Conservation (phyloP, 2,329 filamentous ascomycete species). For the Colletotrichum incanum region DNA sequence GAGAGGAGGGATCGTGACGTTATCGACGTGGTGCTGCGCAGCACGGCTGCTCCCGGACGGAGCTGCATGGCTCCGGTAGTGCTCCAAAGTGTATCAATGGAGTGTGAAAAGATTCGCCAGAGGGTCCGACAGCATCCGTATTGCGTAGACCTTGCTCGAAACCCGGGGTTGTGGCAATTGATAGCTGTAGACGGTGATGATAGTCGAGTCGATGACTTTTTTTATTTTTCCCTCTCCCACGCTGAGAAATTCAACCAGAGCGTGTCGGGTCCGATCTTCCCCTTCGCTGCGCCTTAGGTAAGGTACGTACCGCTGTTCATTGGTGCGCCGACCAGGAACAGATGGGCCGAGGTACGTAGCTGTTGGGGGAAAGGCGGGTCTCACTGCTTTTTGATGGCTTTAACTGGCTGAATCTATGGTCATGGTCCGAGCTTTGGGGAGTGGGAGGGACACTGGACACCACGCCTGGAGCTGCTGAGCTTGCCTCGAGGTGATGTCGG, state of each 20-base stretch:
- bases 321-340: too few species aligned
- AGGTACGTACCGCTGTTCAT: background rate
- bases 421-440: background rate
- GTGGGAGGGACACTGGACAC: background rate
- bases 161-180: conserved; percentile 33
- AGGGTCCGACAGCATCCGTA: conserved; percentile 20
- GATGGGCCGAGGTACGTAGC: conserved; percentile 7
- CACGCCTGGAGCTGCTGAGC: conserved; percentile 3
- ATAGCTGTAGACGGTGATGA: conserved; percentile 12
- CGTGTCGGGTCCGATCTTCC: conserved; percentile 17
- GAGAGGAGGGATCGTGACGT: conserved; percentile 42
- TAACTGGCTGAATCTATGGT: background rate
- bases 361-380: background rate
- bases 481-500: conserved; percentile 8
- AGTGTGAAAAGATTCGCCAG: conserved; percentile 2
- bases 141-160: conserved; percentile 8
- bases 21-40: conserved; percentile 58
- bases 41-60: conserved; percentile 67
- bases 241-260: conserved; percentile 16
- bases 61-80: conserved; percentile 65
- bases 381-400: conserved; percentile 9
- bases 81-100: conserved; percentile 40
- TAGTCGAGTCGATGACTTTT: conserved; percentile 36
- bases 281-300: conserved; percentile 29
- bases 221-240: conserved; percentile 26